Percentiles rank a stretch among this genome's conserved stretches.
These are phyloP conservation scores for Cyathus striatus DNA, from an alignment of 768 basidiomycete species.

Conservation along the genomic window DNA sequence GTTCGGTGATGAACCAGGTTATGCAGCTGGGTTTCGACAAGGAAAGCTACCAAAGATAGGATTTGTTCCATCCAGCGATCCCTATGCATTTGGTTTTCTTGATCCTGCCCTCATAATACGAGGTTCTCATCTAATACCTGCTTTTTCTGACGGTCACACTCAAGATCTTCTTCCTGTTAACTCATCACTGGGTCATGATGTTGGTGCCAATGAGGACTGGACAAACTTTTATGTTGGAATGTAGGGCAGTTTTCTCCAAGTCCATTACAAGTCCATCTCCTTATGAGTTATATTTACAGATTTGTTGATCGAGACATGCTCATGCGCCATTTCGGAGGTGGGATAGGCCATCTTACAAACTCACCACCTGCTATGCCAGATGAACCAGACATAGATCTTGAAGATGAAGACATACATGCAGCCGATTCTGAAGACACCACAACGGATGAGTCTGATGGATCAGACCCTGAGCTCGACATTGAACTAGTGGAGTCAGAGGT, in stretches of 20 bases:
- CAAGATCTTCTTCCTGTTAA: slow-evolving; percentile 7
- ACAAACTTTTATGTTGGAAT: slow-evolving; percentile 23
- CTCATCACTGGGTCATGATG: background rate
- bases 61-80: background rate
- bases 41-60: background rate
- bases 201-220: slow-evolving; percentile 15
- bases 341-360: background rate
- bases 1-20: slow-evolving; percentile 26
- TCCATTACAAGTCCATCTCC: background rate
- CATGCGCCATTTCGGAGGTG: background rate
- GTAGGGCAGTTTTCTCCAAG: slow-evolving; percentile 11
- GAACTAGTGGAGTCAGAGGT: too few relatives aligned
- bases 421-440: too few relatives aligned
- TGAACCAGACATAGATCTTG: too few relatives aligned
- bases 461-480: too few relatives aligned
- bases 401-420: too few relatives aligned
- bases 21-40: slow-evolving; percentile 2
- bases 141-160: slow-evolving; percentile 17
- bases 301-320: background rate
- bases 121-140: slow-evolving; percentile 24
- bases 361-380: background rate
- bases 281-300: background rate
- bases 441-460: too few relatives aligned
- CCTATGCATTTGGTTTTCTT: slow-evolving; percentile 23
- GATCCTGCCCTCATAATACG: slow-evolving; percentile 20